These are phyloP conservation scores for Suhomyces panamericanus DNA, from an alignment of 1,139 yeast genomes.

Conservation along the genomic window DNA sequence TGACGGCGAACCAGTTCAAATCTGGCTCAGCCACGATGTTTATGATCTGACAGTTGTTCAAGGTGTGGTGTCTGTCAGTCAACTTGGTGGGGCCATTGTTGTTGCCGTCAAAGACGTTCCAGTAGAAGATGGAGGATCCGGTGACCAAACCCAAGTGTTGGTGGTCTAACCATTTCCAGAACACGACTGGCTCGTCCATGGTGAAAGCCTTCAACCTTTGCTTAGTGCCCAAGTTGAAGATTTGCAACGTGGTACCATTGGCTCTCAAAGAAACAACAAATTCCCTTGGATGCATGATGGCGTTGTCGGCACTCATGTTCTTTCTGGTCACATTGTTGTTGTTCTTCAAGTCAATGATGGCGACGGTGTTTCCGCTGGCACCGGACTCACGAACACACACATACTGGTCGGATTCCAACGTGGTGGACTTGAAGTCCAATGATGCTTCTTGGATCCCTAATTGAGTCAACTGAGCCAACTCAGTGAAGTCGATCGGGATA, in stretches of 20 bases:
- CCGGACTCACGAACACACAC: constrained; percentile 84
- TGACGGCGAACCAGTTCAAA: constrained; percentile 91
- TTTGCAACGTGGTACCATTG: constrained; percentile 92
- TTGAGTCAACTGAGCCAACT: constrained; percentile 82
- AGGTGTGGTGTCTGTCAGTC: constrained; percentile 79
- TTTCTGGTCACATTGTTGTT: constrained; percentile 76
- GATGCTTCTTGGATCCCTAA: constrained; percentile 82
- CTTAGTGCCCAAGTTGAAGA: constrained; percentile 84
- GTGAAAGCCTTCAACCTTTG: constrained; percentile 88
- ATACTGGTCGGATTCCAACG: constrained; percentile 89
- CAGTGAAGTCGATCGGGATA: constrained; percentile 95
- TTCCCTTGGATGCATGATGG: constrained; percentile 91
- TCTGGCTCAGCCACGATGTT: constrained; percentile 82
- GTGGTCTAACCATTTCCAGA: constrained; percentile 91
- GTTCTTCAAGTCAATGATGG: constrained; percentile 81
- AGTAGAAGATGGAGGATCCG: constrained; percentile 68
- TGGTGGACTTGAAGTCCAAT: constrained; percentile 89
- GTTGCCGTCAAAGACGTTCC: constrained; percentile 86
- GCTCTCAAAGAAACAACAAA: constrained; percentile 92
- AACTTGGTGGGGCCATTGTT: constrained; percentile 72
- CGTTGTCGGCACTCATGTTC: constrained; percentile 96
- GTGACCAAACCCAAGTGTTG: constrained; percentile 82
- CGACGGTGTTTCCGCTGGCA: constrained; percentile 81
- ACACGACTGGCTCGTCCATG: constrained; percentile 84
- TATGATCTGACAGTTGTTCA: constrained; percentile 85